A percentile compares a stretch with the other conserved stretches of the same genome.
Evolutionary conservation across 768 basidiomycete species (phyloP).

Genomic region (Serendipita vermifera): DNA sequence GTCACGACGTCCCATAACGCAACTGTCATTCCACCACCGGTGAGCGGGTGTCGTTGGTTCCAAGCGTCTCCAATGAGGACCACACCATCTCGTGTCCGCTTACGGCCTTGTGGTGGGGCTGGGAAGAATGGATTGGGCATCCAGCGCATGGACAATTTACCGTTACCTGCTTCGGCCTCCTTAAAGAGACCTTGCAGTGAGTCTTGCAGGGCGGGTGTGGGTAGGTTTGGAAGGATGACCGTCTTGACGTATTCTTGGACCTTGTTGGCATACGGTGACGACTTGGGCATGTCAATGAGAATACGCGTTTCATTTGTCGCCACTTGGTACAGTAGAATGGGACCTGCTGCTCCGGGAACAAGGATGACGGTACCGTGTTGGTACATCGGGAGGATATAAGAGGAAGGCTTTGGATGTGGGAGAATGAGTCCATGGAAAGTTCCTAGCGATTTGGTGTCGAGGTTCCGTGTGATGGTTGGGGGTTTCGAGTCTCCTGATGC

Average conservation of each 20-base stretch:
- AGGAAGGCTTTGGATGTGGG: not conserved
- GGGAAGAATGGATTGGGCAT: constrained; percentile 97
- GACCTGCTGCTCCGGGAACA: constrained; percentile 57
- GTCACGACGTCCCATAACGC: constrained; percentile 77
- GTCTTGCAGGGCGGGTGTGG: constrained; percentile 44
- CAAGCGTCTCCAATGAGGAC: constrained; percentile 89
- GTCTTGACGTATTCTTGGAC: constrained; percentile 60
- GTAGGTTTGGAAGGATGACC: constrained; percentile 71
- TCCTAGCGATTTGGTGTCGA: not conserved
- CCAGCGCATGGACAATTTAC: constrained; percentile 44
- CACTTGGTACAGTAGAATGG: constrained; percentile 89
- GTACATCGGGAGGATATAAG: constrained; percentile 44
- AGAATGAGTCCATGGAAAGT: constrained; percentile 11
- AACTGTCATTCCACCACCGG: constrained; percentile 93
- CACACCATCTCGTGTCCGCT: constrained; percentile 45
- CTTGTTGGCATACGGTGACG: constrained; percentile 72
- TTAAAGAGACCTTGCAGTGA: constrained; percentile 59
- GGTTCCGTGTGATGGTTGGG: not conserved
- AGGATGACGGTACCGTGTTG: constrained; percentile 77
- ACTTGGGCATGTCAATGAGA: constrained; percentile 77
- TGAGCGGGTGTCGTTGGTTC: constrained; percentile 99
- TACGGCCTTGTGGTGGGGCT: constrained; percentile 35
- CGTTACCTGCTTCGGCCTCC: constrained; percentile 25
- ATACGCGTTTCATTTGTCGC: constrained; percentile 80
- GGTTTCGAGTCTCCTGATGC: not conserved